Conservation (phyloP, 345 rosid genomes). For the Tarenaya hassleriana region DNA sequence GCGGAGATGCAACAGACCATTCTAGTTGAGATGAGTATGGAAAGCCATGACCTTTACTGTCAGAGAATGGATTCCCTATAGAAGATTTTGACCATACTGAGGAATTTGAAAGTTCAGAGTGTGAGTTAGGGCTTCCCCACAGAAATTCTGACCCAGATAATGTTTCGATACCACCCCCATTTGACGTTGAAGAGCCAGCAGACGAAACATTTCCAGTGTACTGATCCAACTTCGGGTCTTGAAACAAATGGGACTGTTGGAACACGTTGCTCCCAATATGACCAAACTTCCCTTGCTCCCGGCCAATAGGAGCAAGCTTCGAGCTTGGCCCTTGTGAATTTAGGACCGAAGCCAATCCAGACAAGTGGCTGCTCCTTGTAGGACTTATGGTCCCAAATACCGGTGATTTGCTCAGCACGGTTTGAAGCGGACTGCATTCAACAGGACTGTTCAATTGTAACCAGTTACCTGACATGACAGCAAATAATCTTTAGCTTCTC, state of each 20-base stretch:
- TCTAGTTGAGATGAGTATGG: conserved; percentile 38
- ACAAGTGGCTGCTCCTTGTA: conserved; percentile 35
- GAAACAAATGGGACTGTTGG: conserved; percentile 49
- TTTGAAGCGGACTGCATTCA: conserved; percentile 50
- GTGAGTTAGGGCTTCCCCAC: conserved; percentile 78
- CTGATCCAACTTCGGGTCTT: conserved; percentile 46
- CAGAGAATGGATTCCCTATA: conserved; percentile 45
- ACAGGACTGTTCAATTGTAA: conserved; percentile 54
- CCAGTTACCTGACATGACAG: conserved; percentile 49
- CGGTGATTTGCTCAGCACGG: conserved; percentile 44
- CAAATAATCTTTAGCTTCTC: conserved; percentile 14
- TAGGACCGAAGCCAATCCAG: conserved; percentile 65
- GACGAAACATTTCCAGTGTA: conserved; percentile 39
- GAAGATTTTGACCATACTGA: conserved; percentile 64
- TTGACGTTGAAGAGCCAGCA: conserved; percentile 43
- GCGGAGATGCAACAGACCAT: conserved; percentile 40
- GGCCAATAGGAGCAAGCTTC: conserved; percentile 59
- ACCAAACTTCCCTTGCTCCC: conserved; percentile 34
- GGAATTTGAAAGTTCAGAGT: conserved; percentile 47
- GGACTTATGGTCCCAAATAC: conserved; percentile 46
- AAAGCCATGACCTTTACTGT: conserved; percentile 38
- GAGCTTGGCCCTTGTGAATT: conserved; percentile 42
- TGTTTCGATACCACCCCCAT: conserved; percentile 46
- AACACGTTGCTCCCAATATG: conserved; percentile 23
- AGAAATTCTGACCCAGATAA: conserved; percentile 86